Conservation (phyloP, 2,329 filamentous ascomycete species). For the Beauveria varroae region DNA sequence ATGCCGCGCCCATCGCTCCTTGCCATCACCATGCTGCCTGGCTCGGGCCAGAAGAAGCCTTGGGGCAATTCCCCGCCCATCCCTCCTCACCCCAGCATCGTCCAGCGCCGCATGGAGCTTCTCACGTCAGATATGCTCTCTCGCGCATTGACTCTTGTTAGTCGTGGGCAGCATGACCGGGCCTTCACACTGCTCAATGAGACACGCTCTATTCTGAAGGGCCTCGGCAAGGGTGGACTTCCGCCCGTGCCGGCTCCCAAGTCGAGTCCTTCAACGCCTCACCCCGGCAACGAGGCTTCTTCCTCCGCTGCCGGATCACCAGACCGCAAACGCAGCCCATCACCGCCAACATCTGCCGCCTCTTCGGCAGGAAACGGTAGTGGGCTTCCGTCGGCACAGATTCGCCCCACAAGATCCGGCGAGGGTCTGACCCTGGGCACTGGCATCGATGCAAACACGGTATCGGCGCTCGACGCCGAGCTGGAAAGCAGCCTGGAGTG, state of each 20-base stretch:
- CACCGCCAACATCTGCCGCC: conserved; percentile 42
- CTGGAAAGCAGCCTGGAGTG: conserved; percentile 87
- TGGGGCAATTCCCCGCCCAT: conserved; percentile 69
- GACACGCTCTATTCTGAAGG: conserved; percentile 91
- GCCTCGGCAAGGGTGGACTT: conserved; percentile 87
- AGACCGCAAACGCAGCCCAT: conserved; percentile 48
- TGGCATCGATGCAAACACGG: conserved; percentile 77
- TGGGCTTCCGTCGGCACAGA: conserved; percentile 33
- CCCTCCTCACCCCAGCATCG: conserved; percentile 87
- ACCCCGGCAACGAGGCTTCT: conserved; percentile 35
- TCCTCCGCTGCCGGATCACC: conserved; percentile 39
- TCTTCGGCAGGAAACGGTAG: conserved; percentile 31
- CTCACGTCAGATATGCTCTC: conserved; percentile 98
- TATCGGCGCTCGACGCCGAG: conserved; percentile 82
- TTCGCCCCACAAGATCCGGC: conserved; percentile 45
- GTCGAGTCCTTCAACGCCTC: conserved; percentile 43
- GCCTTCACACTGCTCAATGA: conserved; percentile 88
- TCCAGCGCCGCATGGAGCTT: conserved; percentile 95
- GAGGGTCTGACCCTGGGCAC: conserved; percentile 54
- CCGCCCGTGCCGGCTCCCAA: conserved; percentile 65
- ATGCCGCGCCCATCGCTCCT: conserved; percentile 83
- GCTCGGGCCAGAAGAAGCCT: conserved; percentile 57
- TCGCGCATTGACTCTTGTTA: conserved; percentile 81
- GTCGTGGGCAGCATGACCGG: conserved; percentile 85
- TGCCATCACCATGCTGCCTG: conserved; percentile 90